phyloP scores from a whole-genome alignment of 2,329 filamentous ascomycete genomes.

The Apiospora phragmitis region DNA sequence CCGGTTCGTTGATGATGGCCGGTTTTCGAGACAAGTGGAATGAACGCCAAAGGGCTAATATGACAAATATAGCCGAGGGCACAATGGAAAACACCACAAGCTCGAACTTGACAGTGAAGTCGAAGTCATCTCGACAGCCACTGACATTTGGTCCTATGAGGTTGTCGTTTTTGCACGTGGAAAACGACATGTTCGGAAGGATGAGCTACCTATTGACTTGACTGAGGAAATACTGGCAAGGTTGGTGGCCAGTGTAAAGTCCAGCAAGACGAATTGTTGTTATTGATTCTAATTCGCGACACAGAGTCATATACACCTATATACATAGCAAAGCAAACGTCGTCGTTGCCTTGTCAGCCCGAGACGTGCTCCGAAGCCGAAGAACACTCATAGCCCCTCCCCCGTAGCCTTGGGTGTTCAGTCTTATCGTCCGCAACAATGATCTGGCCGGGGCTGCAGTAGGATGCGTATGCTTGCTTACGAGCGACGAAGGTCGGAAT shows the following conservation, averaged over 20 bases:
- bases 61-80: slow-evolving; percentile 41
- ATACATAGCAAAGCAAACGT: background rate
- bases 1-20: slow-evolving; percentile 34
- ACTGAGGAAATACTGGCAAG: background rate
- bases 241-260: background rate
- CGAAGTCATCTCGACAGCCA: slow-evolving; percentile 49
- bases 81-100: slow-evolving; percentile 45
- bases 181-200: slow-evolving; percentile 16
- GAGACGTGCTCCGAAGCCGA: background rate
- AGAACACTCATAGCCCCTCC: background rate
- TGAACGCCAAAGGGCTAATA: slow-evolving; percentile 34
- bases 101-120: slow-evolving; percentile 53
- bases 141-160: slow-evolving; percentile 44
- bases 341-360: background rate
- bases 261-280: background rate
- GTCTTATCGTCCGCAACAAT: background rate
- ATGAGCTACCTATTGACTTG: background rate
- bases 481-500: background rate
- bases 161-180: slow-evolving; percentile 32
- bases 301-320: background rate
- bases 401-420: background rate
- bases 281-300: background rate
- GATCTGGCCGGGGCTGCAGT: background rate
- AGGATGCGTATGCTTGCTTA: background rate
- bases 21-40: slow-evolving; percentile 32